Conservation (phyloP, 495 filamentous ascomycete genomes). For the Neohortaea acidophila region DNA sequence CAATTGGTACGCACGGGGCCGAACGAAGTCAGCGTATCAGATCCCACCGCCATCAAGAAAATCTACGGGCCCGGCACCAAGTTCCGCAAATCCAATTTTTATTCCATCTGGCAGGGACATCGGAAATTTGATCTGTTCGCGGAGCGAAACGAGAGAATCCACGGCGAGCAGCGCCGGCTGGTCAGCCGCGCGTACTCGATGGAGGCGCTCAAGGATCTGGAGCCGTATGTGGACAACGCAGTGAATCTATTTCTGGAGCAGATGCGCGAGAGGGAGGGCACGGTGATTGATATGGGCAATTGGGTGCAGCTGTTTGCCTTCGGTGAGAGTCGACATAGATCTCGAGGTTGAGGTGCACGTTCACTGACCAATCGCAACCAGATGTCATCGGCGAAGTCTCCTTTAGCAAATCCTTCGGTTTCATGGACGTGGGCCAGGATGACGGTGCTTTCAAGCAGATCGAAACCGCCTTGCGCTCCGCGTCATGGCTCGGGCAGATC, state of each 20-base stretch:
- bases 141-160: constrained; percentile 21
- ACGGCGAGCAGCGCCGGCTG: constrained; percentile 21
- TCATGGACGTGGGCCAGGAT: constrained; percentile 22
- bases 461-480: constrained; percentile 16
- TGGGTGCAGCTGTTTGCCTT: constrained; percentile 28
- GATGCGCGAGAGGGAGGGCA: constrained; percentile 14
- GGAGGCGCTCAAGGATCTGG: constrained; percentile 21
- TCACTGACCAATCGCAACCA: neutral
- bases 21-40: constrained; percentile 22
- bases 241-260: constrained; percentile 18
- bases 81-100: constrained; percentile 24
- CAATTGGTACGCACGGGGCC: constrained; percentile 21
- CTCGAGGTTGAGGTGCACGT: neutral
- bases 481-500: constrained; percentile 23
- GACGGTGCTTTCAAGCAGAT: constrained; percentile 23
- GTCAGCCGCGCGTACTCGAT: constrained; percentile 24
- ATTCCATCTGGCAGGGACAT: constrained; percentile 25
- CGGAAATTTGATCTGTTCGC: constrained; percentile 27
- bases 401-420: constrained; percentile 24
- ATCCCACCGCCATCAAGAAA: constrained; percentile 21
- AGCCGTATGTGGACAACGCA: constrained; percentile 22
- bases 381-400: constrained; percentile 25
- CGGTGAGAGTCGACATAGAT: constrained; percentile 13
- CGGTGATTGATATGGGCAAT: constrained; percentile 22
- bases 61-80: constrained; percentile 26